Evolutionary conservation across 2,329 filamentous ascomycete genomes (phyloP), one percentile per base, ranked within the genome.

Genomic region (Colletotrichum musicola): DNA sequence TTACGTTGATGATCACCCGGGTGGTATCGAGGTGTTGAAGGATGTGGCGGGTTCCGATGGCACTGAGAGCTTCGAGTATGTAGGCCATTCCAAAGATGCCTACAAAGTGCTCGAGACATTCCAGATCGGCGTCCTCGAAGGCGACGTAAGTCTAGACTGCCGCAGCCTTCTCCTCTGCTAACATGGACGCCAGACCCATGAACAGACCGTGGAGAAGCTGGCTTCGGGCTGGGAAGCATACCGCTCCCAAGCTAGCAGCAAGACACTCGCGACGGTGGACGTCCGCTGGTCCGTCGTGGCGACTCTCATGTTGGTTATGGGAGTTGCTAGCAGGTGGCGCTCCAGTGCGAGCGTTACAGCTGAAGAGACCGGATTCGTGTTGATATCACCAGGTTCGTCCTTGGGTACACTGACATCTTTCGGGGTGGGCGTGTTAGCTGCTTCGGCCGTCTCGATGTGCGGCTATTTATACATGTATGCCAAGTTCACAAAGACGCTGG

Each of bases 1-100:
- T 4, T 65, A 55, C 16, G 57, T 50, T 9, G 49, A 66, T 3
- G 63, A 66, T n/a, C 63, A 66, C 4, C 63, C 63, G 0, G 63
- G 63, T 1, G 63, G 64, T 1, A 42, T 68, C 4, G 59, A 68
- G 18, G 64, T 64, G 0, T 14, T 68, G 25, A 51, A 46, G 25
- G 64, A 68, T 6, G 51, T 57, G 0, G 64, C 59, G 2, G 64
- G 64, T 1, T 57, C 53, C 6, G 64, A 68, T 20, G 59, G 51
- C 10, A 68, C 64, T 6, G 64, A 68, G 53, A 64, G 51, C 18
- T 68, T 63, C n/a, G 64, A 68, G 25, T 68, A 64, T 6, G 64
- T 58, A 4, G 53, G 59, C 2, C 64, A 68, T 13, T 57, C 59
- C 1, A 51, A 58, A 10, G 54, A 53, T 3, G 64, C 64, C 1